Evolutionary conservation across 2,329 filamentous ascomycete genomes (phyloP).

Genomic region (Cladobotryum protrusum): DNA sequence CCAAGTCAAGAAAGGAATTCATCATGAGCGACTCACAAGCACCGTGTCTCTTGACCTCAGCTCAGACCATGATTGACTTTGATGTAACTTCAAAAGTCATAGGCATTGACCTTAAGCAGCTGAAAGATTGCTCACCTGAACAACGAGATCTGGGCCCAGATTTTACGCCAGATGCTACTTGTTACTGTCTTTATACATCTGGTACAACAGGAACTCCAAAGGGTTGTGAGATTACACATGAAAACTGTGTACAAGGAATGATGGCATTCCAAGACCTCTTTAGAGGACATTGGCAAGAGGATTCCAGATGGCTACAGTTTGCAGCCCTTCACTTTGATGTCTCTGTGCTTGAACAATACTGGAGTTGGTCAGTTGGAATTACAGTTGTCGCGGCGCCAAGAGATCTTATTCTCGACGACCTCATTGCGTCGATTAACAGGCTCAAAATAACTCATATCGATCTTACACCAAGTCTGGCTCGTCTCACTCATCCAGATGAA

Average conservation of each 20-base stretch:
- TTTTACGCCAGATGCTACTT: constrained; percentile 48
- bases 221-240: constrained; percentile 81
- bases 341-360: constrained; percentile 87
- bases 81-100: constrained; percentile 28
- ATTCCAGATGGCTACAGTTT: constrained; percentile 84
- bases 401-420: constrained; percentile 79
- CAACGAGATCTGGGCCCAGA: constrained; percentile 2
- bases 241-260: constrained; percentile 85
- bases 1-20: constrained; percentile 66
- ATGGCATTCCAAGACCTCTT: constrained; percentile 79
- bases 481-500: constrained; percentile 70
- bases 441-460: constrained; percentile 85
- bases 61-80: constrained; percentile 25
- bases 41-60: constrained; percentile 53
- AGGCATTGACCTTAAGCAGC: constrained; percentile 22
- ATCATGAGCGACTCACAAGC: constrained; percentile 70
- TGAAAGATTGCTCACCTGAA: constrained; percentile 22
- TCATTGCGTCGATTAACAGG: constrained; percentile 63
- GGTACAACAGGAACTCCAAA: constrained; percentile 84
- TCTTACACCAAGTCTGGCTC: constrained; percentile 79
- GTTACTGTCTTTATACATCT: constrained; percentile 82
- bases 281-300: constrained; percentile 60
- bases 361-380: constrained; percentile 90
- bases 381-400: constrained; percentile 74
- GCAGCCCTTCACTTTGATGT: constrained; percentile 94